Base-by-base conservation (phyloP, 148 eudicot species). In the Camellia lanceoleosa region DNA sequence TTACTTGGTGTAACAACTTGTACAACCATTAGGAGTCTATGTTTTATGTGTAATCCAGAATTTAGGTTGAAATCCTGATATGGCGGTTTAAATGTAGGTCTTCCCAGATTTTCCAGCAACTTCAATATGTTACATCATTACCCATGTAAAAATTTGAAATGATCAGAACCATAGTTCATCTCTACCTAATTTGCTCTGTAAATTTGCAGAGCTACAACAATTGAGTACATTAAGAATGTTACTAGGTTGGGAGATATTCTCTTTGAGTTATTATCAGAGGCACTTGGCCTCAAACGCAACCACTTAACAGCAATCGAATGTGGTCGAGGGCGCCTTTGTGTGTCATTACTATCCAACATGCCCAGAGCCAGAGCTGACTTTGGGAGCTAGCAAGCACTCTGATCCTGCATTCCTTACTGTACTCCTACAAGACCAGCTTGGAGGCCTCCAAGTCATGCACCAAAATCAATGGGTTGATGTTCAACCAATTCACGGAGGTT, bases 261-360 rank as follows among this genome's bases (percentile, higher is more conserved):
- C 3, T 71, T 71, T 19, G 38, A 71, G 30, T 71, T 71, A 71
- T 49, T 71, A 71, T 71, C 75, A n/a, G 75, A 71, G 58, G 75
- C 59, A 3, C 75, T 71, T 47, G 75, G 75, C 20, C 75, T 71
- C 13, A 23, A 71, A 44, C 75, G 54, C 3, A 23, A 71, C 54
- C 54, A 51, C 38, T 20, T 73, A 20, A 20, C 60, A 51, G 6
- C 60, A 42, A 73, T 73, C 0, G 76, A 52, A 73, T 73, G 76
- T 73, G 76, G 4, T 11, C 54, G 44, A 16, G 42, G 15, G 41
- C 19, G 46, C 2, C 49, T 3, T 73, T 73, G 76, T 51, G 1
- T 52, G 30, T 16, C 76, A 73, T 44, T 73, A 73, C 62, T 73
- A 73, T 51, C 76, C 76, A 0, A 14, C 76, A 20, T 73, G 76